These are phyloP conservation scores for Penicillium capsulatum DNA, from an alignment of 2,329 filamentous ascomycete species.

Conservation along the genomic window DNA sequence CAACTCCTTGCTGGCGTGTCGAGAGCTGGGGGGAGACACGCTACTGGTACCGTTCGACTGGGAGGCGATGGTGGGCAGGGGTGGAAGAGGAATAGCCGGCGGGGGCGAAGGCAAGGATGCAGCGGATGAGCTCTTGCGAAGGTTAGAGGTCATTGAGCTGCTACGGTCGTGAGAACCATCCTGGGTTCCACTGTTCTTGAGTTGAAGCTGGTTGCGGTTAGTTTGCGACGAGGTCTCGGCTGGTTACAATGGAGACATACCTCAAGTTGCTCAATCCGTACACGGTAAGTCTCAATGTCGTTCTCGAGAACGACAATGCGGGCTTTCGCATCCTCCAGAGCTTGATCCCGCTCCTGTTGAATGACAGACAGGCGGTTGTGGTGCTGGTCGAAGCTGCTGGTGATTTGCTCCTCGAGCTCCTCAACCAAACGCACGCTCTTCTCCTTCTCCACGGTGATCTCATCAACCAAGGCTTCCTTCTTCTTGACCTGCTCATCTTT, in stretches of 20 bases:
- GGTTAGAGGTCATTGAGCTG: conserved; percentile 61
- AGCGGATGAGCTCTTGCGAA: conserved; percentile 80
- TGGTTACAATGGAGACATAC: not conserved
- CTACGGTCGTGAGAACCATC: conserved; percentile 50
- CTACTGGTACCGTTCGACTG: conserved; percentile 50
- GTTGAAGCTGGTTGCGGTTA: conserved; percentile 29
- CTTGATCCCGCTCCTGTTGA: conserved; percentile 67
- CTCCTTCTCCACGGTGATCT: conserved; percentile 64
- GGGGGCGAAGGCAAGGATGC: conserved; percentile 86
- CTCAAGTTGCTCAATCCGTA: conserved; percentile 65
- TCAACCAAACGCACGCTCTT: conserved; percentile 90
- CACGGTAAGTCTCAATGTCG: conserved; percentile 58
- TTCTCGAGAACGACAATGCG: conserved; percentile 60
- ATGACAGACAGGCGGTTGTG: conserved; percentile 85
- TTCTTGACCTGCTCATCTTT: conserved; percentile 45
- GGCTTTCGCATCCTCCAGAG: conserved; percentile 73
- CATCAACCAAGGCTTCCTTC: conserved; percentile 46
- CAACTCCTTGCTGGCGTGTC: conserved; percentile 78
- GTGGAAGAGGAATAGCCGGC: conserved; percentile 91
- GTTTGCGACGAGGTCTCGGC: too few species aligned
- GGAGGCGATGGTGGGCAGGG: conserved; percentile 64
- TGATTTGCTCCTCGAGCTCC: conserved; percentile 94
- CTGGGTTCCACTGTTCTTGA: conserved; percentile 38
- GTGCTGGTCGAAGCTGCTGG: conserved; percentile 90
- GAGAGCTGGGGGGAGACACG: conserved; percentile 57